phyloP scores from a whole-genome alignment of 2,329 filamentous ascomycete species.

The Waltergamsia citrina region DNA sequence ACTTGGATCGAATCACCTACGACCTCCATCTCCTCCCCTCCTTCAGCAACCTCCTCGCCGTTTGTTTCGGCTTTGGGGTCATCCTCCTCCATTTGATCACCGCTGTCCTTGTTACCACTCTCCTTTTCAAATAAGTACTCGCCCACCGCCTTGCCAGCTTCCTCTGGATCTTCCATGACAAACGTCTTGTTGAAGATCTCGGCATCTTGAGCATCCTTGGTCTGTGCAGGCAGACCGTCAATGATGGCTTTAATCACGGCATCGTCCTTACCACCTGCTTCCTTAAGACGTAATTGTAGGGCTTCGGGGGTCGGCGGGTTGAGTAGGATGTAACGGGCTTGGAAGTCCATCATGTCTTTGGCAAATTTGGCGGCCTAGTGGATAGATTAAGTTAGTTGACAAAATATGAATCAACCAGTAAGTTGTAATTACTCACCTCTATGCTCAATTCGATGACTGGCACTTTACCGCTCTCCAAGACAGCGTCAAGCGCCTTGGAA shows the following conservation, averaged over 20 bases:
- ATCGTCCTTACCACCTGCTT: conserved; percentile 13
- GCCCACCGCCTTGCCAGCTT: conserved; percentile 12
- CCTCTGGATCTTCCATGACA: conserved; percentile 14
- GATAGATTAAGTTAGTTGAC: conserved; percentile 4
- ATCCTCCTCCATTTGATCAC: conserved; percentile 1
- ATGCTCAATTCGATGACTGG: conserved; percentile 43
- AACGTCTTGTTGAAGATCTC: conserved; percentile 17
- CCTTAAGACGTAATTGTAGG: conserved; percentile 17
- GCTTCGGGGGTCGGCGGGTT: conserved; percentile 23
- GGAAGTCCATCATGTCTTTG: conserved; percentile 46
- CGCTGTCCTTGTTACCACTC: conserved; percentile 4
- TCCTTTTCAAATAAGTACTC: conserved; percentile 16
- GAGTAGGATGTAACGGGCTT: conserved; percentile 46
- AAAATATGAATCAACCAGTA: not conserved
- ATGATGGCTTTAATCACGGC: conserved; percentile 11
- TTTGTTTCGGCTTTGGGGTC: not conserved
- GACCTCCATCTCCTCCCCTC: conserved; percentile 12
- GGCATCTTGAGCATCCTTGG: conserved; percentile 14
- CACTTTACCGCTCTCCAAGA: conserved; percentile 48
- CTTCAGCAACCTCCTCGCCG: conserved; percentile 6
- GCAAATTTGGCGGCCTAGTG: conserved; percentile 44
- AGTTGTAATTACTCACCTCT: conserved; percentile 31
- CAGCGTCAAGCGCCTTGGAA: conserved; percentile 38
- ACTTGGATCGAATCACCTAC: too few relatives aligned
- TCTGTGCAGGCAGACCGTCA: conserved; percentile 10